Percentiles rank a stretch among this genome's conserved stretches.
Conservation (phyloP, 2,329 filamentous ascomycete genomes). For the Alternaria metachromatica region DNA sequence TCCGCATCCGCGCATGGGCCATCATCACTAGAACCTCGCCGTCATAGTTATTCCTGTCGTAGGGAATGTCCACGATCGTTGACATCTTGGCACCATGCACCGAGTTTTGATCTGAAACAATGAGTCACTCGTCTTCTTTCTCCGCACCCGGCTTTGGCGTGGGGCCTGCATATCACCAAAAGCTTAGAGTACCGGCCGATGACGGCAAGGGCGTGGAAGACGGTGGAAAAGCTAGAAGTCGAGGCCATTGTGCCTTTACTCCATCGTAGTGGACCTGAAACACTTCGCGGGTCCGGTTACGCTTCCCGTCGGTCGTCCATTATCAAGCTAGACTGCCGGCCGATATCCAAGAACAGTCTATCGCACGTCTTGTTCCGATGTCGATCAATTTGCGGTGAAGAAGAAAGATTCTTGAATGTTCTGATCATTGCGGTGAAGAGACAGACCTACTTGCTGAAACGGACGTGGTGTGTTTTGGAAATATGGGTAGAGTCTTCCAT, state of each 20-base stretch:
- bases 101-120: constrained; percentile 16
- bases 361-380: constrained; percentile 22
- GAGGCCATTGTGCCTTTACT: constrained; percentile 11
- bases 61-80: constrained; percentile 14
- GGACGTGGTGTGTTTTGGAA: constrained; percentile 27
- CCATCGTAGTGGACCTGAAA: constrained; percentile 20
- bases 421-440: constrained; percentile 16
- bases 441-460: constrained; percentile 20
- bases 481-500: constrained; percentile 4
- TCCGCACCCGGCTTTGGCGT: neutral
- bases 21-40: constrained; percentile 26
- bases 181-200: constrained; percentile 19
- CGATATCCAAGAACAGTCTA: constrained; percentile 19
- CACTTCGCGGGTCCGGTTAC: constrained; percentile 33
- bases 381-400: constrained; percentile 34
- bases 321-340: constrained; percentile 22
- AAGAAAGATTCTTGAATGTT: constrained; percentile 18
- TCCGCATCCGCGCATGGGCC: constrained; percentile 24
- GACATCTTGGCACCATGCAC: constrained; percentile 27
- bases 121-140: constrained; percentile 25
- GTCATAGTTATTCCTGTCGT: constrained; percentile 24
- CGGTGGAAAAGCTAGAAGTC: constrained; percentile 8
- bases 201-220: constrained; percentile 22
- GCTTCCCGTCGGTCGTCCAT: constrained; percentile 28
- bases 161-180: constrained; percentile 18